A percentile compares a stretch with the other conserved stretches of the same genome.
phyloP scores from a whole-genome alignment of 768 basidiomycete genomes.

The Russula lepida region DNA sequence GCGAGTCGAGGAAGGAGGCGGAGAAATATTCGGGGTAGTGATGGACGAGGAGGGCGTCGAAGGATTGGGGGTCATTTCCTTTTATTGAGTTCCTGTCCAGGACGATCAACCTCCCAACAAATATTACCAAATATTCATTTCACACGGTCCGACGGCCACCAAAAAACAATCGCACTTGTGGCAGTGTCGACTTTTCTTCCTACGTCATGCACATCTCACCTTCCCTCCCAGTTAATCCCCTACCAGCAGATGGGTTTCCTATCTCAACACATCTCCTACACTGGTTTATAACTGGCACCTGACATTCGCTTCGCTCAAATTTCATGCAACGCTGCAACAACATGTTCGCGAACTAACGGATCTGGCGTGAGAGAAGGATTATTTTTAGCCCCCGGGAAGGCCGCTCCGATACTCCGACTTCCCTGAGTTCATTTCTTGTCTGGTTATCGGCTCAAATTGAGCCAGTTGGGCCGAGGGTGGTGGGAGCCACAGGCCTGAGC shows the following conservation, averaged over 20 bases:
- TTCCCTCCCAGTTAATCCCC: not conserved
- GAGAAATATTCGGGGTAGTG: slow-evolving; percentile 12
- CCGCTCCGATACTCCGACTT: slow-evolving; percentile 5
- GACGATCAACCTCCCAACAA: not conserved
- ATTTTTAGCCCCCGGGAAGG: not conserved
- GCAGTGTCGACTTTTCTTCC: too few relatives aligned
- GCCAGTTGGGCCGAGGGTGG: not conserved
- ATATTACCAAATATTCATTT: slow-evolving; percentile 13
- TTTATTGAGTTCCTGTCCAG: not conserved
- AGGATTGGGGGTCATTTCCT: not conserved
- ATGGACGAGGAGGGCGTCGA: not conserved
- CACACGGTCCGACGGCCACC: too few relatives aligned
- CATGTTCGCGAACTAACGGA: not conserved
- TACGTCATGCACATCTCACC: too few relatives aligned
- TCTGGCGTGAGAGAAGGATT: not conserved
- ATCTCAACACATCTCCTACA: not conserved
- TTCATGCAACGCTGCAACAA: not conserved
- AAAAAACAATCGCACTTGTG: too few relatives aligned
- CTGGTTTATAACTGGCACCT: not conserved
- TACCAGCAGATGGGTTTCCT: not conserved
- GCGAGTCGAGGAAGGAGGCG: slow-evolving; percentile 21
- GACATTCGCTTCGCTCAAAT: not conserved
- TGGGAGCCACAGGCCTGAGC: not conserved
- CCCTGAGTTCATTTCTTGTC: too few relatives aligned
- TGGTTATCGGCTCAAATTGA: not conserved